Base-by-base conservation (phyloP, 2,329 filamentous ascomycete genomes). In the Trichoderma breve region DNA sequence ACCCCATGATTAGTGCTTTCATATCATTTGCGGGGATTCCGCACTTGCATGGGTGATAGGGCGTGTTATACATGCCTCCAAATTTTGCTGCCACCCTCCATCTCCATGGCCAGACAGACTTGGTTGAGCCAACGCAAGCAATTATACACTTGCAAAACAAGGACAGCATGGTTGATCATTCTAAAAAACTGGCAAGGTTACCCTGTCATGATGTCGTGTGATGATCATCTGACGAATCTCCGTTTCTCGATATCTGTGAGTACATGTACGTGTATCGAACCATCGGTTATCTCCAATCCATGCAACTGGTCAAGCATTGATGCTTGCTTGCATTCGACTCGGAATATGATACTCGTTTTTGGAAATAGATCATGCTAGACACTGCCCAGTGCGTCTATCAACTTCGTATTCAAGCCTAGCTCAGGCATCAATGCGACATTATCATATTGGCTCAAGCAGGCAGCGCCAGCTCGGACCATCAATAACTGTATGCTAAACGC, bases 221-320 rank as follows among this genome's bases (percentile, higher is more conserved):
- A 69, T n/a, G 24, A 15, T 51, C 39, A 24, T 34, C 28, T 61
- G 26, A 61, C 36, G 53, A 9, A 11, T 18, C 21, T 32, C 36
- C 28, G 11, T 62, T 14, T 39, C 39, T 55, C 26, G 43, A 34
- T 28, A 43, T 61, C 53, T 32, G 26, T n/a, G 3, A 28, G 34
- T 58, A 58, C 24, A 18, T 43, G 64, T 61, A 58, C 34, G 51
- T 57, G 64, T 61, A 43, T 70, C 57, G 57, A 61, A 43, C 67
- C 32, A 34, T 70, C 67, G 67, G 57, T 53, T 70, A 70, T 70
- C 67, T 70, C 15, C 30, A 34, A 43, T 18, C 67, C 39, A 62
- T 62, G 67, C 39, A 53, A 12, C 58, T 15, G 26, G 21, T 24
- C 57, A 62, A 24, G 57, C 21, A 14, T 53, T 36, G 28, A 36